Evolutionary conservation across 352 stramenopile genomes (phyloP).

Genomic region (Globisporangium spinosum): DNA sequence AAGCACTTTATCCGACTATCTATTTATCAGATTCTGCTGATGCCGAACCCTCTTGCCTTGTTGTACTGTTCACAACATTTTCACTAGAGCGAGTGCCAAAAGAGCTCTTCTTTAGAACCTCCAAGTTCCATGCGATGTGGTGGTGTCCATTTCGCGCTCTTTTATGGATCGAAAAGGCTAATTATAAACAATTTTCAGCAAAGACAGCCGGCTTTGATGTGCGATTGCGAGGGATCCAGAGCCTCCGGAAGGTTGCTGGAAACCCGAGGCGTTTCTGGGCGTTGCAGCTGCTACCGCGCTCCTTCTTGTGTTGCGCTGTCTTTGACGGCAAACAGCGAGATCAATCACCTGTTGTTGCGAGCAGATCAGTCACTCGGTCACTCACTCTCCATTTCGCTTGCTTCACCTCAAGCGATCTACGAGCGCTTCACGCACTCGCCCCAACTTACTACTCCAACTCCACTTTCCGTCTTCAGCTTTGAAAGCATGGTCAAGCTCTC

Average conservation of each 20-base stretch:
- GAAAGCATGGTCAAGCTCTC: conserved; percentile 36
- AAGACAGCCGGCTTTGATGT: not conserved
- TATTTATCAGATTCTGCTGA: not conserved
- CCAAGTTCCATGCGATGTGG: not conserved
- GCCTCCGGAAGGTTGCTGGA: conserved; percentile 1
- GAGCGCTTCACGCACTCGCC: conserved; percentile 5
- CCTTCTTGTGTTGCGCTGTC: not conserved
- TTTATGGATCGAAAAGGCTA: not conserved
- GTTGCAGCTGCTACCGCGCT: not conserved
- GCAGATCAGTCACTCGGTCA: not conserved
- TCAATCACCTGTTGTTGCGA: not conserved
- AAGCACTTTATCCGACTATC: not conserved
- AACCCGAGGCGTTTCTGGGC: not conserved
- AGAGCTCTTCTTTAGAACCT: not conserved
- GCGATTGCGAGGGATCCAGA: not conserved
- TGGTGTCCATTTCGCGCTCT: not conserved
- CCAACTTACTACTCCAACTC: conserved; percentile 3
- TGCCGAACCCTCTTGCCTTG: not conserved
- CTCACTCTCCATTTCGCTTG: conserved; percentile 15
- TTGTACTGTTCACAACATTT: not conserved
- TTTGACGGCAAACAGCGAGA: not conserved
- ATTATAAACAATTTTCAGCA: not conserved
- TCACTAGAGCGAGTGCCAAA: not conserved
- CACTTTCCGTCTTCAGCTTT: conserved; percentile 1
- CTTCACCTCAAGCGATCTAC: conserved; percentile 13